phyloP scores from a whole-genome alignment of 2,329 filamentous ascomycete genomes.

The Drechslerella coelobrocha region DNA sequence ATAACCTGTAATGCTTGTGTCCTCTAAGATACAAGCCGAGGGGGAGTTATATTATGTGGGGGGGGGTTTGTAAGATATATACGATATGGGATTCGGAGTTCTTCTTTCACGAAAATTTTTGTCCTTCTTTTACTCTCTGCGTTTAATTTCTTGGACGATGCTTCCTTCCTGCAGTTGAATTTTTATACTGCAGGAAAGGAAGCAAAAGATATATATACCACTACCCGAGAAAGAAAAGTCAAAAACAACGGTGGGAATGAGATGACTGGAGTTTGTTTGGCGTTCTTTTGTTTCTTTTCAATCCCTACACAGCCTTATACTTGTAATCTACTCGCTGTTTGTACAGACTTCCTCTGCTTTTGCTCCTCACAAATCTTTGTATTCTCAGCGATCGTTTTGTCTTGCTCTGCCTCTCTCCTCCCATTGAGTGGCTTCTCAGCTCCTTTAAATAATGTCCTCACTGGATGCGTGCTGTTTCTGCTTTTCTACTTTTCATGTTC shows the following conservation, averaged over 20 bases:
- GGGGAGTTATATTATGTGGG: neutral
- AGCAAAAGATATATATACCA: no score
- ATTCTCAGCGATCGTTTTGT: slow-evolving; percentile 8
- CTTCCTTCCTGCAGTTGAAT: no score
- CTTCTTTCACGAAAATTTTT: neutral
- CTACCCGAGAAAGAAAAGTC: no score
- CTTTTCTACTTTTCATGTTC: slow-evolving; percentile 19
- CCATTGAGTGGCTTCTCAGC: slow-evolving; percentile 2
- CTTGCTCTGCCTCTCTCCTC: slow-evolving; percentile 1
- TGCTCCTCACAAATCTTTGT: slow-evolving; percentile 1
- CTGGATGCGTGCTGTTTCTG: slow-evolving; percentile 3
- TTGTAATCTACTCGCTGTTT: slow-evolving; percentile 9
- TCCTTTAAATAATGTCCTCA: slow-evolving; percentile 9
- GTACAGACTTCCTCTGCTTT: slow-evolving; percentile 5
- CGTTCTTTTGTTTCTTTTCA: slow-evolving; percentile 6
- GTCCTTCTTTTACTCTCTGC: neutral
- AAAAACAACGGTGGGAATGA: no score
- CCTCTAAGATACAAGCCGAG: neutral
- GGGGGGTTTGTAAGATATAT: slow-evolving; percentile 41
- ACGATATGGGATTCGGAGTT: slow-evolving; percentile 28
- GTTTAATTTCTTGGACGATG: no score
- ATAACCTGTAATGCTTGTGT: no score
- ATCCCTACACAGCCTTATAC: neutral
- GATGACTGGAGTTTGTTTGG: neutral
- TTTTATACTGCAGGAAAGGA: no score